phyloP scores from a whole-genome alignment of 495 filamentous ascomycete genomes.

The Massariosphaeria phaeospora region DNA sequence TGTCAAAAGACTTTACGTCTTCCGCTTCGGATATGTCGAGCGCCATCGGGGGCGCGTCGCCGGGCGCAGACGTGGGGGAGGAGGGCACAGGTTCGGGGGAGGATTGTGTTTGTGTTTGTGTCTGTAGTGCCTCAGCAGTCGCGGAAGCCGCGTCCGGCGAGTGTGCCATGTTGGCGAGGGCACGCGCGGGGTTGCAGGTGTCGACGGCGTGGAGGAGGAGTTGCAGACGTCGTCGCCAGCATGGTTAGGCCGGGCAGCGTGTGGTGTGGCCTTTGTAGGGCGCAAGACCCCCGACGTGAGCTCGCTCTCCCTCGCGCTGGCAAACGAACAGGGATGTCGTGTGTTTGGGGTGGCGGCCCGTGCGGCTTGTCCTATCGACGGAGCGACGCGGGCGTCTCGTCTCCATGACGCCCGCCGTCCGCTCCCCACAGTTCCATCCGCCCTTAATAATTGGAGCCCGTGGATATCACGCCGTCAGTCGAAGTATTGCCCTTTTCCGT shows the following conservation, averaged over 20 bases:
- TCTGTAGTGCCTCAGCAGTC: slow-evolving; percentile 11
- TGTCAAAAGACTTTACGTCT: slow-evolving; percentile 24
- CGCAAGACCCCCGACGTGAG: background rate
- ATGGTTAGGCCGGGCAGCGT: background rate
- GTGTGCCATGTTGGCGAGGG: slow-evolving; percentile 7
- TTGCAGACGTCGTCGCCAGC: background rate
- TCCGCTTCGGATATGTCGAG: slow-evolving; percentile 19
- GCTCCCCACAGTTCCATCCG: background rate
- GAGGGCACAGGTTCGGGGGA: background rate
- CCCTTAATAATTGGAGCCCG: no score
- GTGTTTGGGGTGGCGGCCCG: background rate
- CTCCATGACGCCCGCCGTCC: background rate
- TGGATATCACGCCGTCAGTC: background rate
- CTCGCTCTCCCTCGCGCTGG: background rate
- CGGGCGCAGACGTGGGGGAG: slow-evolving; percentile 13
- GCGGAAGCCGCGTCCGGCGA: background rate
- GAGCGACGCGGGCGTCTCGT: background rate
- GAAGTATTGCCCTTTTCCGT: background rate
- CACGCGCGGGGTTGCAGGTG: background rate
- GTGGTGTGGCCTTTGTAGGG: background rate
- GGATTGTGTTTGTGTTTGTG: no score
- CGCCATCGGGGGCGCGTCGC: slow-evolving; percentile 10
- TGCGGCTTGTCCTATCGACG: background rate
- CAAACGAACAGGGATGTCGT: background rate
- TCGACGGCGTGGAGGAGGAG: background rate